A percentile compares a stretch with the other conserved stretches of the same genome.
These are phyloP conservation scores for Cutaneotrichosporon cutaneum DNA, from an alignment of 1,284 basidiomycete species.

Conservation along the genomic window DNA sequence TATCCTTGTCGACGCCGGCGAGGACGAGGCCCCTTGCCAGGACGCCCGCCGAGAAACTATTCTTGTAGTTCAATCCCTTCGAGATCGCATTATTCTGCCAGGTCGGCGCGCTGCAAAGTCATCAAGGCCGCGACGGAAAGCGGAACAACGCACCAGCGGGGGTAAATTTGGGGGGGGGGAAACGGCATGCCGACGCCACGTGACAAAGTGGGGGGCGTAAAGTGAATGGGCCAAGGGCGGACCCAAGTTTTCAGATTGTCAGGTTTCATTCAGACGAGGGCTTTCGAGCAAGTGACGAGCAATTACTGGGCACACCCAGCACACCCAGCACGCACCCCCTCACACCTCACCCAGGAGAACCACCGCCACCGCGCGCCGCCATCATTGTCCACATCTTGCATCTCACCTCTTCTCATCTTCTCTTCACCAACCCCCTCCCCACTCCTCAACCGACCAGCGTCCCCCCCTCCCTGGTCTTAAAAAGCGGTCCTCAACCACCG, in stretches of 20 bases:
- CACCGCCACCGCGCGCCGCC: neutral
- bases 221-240: neutral
- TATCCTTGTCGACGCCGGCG: too few species aligned
- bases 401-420: neutral
- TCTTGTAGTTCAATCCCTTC: too few species aligned
- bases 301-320: too few species aligned
- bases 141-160: neutral
- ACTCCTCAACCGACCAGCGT: neutral
- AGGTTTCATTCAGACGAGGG: neutral
- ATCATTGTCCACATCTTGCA: neutral
- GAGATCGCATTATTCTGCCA: too few species aligned
- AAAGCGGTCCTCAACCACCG: constrained; percentile 7
- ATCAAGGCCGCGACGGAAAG: too few species aligned
- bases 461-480: neutral
- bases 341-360: too few species aligned
- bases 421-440: neutral
- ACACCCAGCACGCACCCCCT: too few species aligned
- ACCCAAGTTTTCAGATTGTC: neutral
- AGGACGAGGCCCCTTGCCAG: too few species aligned
- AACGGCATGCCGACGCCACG: too few species aligned
- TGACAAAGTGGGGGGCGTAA: neutral
- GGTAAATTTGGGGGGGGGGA: neutral
- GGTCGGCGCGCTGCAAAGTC: too few species aligned
- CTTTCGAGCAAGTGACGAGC: neutral
- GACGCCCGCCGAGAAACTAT: too few species aligned